Base-by-base conservation (phyloP, 1,284 basidiomycete species). In the Lentinula novae-zelandiae region DNA sequence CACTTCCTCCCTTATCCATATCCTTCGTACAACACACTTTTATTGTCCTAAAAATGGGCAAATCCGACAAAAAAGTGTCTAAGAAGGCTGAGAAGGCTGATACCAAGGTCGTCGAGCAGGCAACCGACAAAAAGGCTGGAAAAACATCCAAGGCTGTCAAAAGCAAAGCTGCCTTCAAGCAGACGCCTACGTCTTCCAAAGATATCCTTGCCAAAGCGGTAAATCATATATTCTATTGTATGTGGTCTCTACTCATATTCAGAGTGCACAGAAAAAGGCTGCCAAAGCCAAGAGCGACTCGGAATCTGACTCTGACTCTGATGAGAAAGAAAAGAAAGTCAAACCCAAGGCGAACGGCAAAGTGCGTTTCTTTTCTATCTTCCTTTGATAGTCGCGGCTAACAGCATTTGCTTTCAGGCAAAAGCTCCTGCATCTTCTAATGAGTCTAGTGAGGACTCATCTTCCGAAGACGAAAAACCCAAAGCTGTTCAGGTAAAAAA, bases 401-500 rank as follows among this genome's bases (percentile, higher is more conserved):
- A 48, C 34, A n/a, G 10, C 27, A 4, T 31, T 13, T 13, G n/a
- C 9, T 12, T n/a, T 34, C 15, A 63, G 58, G 44, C 40, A 31
- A 63, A 63, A 53, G 51, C 53, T 7, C 15, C 51, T 2, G 57
- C 53, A 40, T 68, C 60, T 67, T 66, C 58, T n/a, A 69, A 70
- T 51, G 70, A 64, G 49, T 68, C 66, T 20, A 60, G 57, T 36
- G 57, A 59, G 20, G 42, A 38, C 34, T 62, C 61, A 33, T 60
- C 58, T 12, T 58, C 31, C 49, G 49, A 63, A 49, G 62, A 63
- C 22, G 62, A 63, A 51, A 63, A 63, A 58, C 60, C 62, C 33
- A 82, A 82, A 67, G 74, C 76, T 53, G 70, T 72, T 4, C 76
- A 77, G 66, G 73, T 80, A 36, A 80, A 70, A 44, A 68, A 79